These are phyloP conservation scores for Tolypocladium guangdongense DNA, from an alignment of 2,329 filamentous ascomycete genomes.

Conservation along the genomic window DNA sequence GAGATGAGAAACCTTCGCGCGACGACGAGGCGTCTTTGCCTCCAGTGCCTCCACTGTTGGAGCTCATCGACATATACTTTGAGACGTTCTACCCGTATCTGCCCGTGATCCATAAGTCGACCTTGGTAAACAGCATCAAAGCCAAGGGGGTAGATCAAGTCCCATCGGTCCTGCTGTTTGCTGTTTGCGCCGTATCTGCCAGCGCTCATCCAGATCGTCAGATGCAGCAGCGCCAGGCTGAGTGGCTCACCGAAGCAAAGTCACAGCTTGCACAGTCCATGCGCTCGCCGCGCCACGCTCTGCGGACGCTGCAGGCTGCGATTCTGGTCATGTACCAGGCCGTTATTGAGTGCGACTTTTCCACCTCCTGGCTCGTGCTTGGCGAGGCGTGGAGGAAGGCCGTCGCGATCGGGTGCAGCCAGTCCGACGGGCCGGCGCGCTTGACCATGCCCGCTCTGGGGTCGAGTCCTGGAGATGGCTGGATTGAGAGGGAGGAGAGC, in stretches of 20 bases:
- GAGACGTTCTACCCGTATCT: conserved; percentile 11
- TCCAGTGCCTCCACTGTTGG: conserved; percentile 3
- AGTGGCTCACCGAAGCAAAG: conserved; percentile 11
- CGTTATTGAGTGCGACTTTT: conserved; percentile 8
- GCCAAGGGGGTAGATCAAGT: neutral
- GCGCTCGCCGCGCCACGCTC: conserved; percentile 4
- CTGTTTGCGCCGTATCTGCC: conserved; percentile 11
- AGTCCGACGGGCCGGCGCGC: conserved; percentile 2
- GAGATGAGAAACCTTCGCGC: neutral
- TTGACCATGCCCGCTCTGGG: conserved; percentile 5
- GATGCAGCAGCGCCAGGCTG: conserved; percentile 7
- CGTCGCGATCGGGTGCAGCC: conserved; percentile 9
- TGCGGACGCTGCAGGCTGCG: conserved; percentile 11
- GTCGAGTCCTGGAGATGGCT: neutral
- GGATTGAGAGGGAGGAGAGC: conserved; percentile 11
- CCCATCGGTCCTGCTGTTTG: conserved; percentile 5
- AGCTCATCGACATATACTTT: conserved; percentile 12
- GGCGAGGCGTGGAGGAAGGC: conserved; percentile 14
- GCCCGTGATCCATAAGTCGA: conserved; percentile 10
- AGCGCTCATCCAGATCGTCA: conserved; percentile 8
- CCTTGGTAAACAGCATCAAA: neutral
- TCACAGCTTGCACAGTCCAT: conserved; percentile 7
- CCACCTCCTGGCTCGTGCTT: conserved; percentile 9
- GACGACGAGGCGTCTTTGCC: conserved; percentile 1
- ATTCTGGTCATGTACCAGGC: conserved; percentile 11